Percentiles rank a stretch among this genome's conserved stretches.
These are phyloP conservation scores for Cicer yamashitae DNA, from an alignment of 306 rosid genomes.

Conservation along the genomic window DNA sequence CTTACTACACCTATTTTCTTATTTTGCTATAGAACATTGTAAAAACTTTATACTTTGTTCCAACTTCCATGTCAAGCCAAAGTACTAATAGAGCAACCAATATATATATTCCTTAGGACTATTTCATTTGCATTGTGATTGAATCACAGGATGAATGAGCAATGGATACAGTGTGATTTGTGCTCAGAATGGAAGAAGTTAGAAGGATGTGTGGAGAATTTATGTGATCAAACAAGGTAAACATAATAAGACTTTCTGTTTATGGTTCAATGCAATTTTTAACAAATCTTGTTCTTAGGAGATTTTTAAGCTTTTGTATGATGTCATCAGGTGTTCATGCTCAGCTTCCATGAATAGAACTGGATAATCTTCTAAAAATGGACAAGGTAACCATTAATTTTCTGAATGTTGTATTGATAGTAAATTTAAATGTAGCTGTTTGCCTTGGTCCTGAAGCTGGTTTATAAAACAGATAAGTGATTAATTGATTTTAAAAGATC, in stretches of 20 bases:
- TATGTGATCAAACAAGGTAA: not conserved
- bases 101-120: not conserved
- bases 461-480: too few species aligned
- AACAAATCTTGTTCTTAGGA: constrained; percentile 22
- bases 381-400: constrained; percentile 55
- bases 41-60: not conserved
- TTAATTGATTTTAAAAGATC: too few species aligned
- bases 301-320: constrained; percentile 33
- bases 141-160: constrained; percentile 67
- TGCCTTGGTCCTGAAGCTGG: too few species aligned
- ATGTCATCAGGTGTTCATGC: constrained; percentile 67
- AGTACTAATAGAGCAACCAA: not conserved
- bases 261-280: constrained; percentile 5
- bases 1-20: not conserved
- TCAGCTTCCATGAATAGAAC: constrained; percentile 68
- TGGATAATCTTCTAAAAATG: constrained; percentile 68
- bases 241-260: constrained; percentile 1
- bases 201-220: not conserved
- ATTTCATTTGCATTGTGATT: constrained; percentile 39
- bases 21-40: not conserved
- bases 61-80: not conserved
- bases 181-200: constrained; percentile 75
- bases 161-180: constrained; percentile 79
- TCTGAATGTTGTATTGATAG: too few species aligned
- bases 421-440: too few species aligned